Percentiles rank a stretch among this genome's conserved stretches.
These are phyloP conservation scores for Hygrophila difformis DNA, from an alignment of 257 asterid genomes.

Conservation along the genomic window DNA sequence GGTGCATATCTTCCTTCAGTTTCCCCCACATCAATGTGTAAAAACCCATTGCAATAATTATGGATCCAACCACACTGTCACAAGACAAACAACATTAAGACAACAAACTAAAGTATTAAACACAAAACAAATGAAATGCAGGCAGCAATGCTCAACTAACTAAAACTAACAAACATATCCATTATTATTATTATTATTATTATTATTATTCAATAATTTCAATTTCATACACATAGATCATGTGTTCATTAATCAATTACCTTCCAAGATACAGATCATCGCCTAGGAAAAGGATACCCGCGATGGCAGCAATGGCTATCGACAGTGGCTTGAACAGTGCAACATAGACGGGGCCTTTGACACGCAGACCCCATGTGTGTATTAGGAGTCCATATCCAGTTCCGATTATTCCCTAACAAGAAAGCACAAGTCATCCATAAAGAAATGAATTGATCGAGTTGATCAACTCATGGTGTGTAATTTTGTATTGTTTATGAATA, in stretches of 20 bases:
- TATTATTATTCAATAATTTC: not conserved
- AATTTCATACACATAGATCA: not conserved
- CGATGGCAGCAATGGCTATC: constrained; percentile 34
- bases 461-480: not conserved
- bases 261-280: constrained; percentile 43
- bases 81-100: not conserved
- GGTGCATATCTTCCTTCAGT: constrained; percentile 13
- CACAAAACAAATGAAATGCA: not conserved
- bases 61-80: constrained; percentile 21
- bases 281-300: constrained; percentile 40
- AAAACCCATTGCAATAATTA: constrained; percentile 22
- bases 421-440: not conserved
- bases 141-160: not conserved
- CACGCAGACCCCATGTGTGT: constrained; percentile 34
- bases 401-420: constrained; percentile 22
- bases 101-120: not conserved
- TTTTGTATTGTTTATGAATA: not conserved
- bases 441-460: not conserved
- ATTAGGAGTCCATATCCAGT: constrained; percentile 17
- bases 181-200: not conserved
- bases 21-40: constrained; percentile 33
- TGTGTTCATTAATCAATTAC: constrained; percentile 15
- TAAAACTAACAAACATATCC: not conserved
- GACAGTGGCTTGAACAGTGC: constrained; percentile 41
- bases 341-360: constrained; percentile 47